Conservation (phyloP, 1,284 basidiomycete genomes). For the Papiliotrema terrestris region DNA sequence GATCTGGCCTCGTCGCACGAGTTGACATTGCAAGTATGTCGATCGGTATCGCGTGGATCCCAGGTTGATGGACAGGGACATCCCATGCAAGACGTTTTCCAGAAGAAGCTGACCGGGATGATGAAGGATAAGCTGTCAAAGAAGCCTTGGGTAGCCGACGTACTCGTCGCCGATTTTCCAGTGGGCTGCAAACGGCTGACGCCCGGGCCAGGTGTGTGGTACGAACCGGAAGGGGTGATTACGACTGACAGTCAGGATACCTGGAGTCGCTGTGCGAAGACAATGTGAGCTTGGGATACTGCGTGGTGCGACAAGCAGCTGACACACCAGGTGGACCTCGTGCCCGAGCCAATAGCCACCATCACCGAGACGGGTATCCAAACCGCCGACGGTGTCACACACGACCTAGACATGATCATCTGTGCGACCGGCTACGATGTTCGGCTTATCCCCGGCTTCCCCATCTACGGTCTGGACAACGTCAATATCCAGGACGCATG, state of each 20-base stretch:
- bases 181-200: neutral
- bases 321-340: neutral
- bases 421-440: slow-evolving; percentile 54
- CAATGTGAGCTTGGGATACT: neutral
- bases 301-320: too few species aligned
- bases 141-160: neutral
- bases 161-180: neutral
- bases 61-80: neutral
- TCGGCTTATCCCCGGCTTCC: neutral
- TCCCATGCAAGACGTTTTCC: neutral
- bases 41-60: too few species aligned
- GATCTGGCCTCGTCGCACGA: neutral
- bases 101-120: neutral
- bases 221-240: neutral
- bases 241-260: neutral
- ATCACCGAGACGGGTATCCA: slow-evolving; percentile 59
- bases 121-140: neutral
- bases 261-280: neutral
- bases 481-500: neutral
- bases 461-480: neutral
- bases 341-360: slow-evolving; percentile 43
- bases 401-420: slow-evolving; percentile 59
- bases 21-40: neutral
- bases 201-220: neutral
- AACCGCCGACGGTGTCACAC: slow-evolving; percentile 55